Evolutionary conservation across 192 early-diverging fungal genomes (phyloP).

Genomic region (Backusella parvicylindrica): DNA sequence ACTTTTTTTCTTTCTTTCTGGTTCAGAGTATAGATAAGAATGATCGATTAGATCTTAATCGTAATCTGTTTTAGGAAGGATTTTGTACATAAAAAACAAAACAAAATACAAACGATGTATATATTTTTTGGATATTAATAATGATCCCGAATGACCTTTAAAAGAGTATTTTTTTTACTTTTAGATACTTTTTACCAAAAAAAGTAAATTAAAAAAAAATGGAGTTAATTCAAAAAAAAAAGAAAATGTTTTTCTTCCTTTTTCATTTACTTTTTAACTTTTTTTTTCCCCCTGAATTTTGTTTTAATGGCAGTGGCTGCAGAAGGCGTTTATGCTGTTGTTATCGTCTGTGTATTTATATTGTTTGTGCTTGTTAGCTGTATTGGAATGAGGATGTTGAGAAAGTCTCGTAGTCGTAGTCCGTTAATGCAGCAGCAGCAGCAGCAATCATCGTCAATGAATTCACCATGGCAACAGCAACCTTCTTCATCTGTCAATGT

Average conservation of each 20-base stretch:
- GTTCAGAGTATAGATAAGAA: not conserved
- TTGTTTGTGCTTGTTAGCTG: not conserved
- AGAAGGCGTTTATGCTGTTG: conserved; percentile 15
- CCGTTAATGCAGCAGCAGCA: not conserved
- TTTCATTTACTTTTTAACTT: not conserved
- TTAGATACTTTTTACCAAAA: not conserved
- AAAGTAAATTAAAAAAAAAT: not conserved
- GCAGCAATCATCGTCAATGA: not conserved
- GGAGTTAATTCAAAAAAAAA: not conserved
- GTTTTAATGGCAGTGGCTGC: not conserved
- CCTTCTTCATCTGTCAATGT: not conserved
- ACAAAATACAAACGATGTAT: no score
- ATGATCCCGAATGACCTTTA: not conserved
- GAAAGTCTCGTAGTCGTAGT: not conserved
- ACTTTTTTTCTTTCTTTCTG: not conserved
- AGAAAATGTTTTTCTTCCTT: not conserved
- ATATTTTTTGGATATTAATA: not conserved
- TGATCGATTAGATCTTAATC: no score
- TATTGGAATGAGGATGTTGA: conserved; percentile 7
- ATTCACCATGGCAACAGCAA: conserved; percentile 4
- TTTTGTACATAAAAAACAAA: not conserved
- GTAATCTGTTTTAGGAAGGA: not conserved
- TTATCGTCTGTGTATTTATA: conserved; percentile 11
- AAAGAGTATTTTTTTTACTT: not conserved
- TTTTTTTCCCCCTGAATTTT: not conserved